Conservation (phyloP, 2,329 filamentous ascomycete genomes). For the Cadophora malorum region DNA sequence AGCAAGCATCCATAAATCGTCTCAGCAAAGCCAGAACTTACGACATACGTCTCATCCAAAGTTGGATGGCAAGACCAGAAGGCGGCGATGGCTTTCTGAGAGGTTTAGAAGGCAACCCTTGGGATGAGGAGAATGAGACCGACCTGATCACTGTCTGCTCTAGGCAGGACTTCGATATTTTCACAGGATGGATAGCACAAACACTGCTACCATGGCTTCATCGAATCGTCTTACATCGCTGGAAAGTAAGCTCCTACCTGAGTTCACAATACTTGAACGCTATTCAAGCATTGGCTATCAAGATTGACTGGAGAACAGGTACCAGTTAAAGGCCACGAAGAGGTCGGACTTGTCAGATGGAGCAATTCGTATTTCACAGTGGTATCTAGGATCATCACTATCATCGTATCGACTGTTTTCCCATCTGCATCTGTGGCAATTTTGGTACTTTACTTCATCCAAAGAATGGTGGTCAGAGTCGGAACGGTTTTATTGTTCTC, state of each 20-base stretch:
- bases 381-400: background rate
- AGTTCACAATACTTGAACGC: too few species aligned
- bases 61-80: too few species aligned
- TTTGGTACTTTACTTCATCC: background rate
- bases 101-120: too few species aligned
- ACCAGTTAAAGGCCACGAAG: background rate
- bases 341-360: background rate
- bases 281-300: too few species aligned
- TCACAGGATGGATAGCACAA: background rate
- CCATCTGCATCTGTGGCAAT: background rate
- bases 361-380: background rate
- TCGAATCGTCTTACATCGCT: background rate
- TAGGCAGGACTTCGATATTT: too few species aligned
- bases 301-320: background rate
- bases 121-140: too few species aligned
- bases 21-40: too few species aligned
- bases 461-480: background rate
- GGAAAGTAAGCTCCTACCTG: background rate
- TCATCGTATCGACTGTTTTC: background rate
- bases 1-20: too few species aligned
- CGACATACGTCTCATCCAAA: too few species aligned
- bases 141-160: too few species aligned
- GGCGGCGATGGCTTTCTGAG: too few species aligned
- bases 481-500: background rate
- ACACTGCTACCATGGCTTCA: background rate